Evolutionary conservation across 176 grass and related monocot species (phyloP), one percentile per base, ranked within the genome.

Genomic region (Aegilops umbellulata): DNA sequence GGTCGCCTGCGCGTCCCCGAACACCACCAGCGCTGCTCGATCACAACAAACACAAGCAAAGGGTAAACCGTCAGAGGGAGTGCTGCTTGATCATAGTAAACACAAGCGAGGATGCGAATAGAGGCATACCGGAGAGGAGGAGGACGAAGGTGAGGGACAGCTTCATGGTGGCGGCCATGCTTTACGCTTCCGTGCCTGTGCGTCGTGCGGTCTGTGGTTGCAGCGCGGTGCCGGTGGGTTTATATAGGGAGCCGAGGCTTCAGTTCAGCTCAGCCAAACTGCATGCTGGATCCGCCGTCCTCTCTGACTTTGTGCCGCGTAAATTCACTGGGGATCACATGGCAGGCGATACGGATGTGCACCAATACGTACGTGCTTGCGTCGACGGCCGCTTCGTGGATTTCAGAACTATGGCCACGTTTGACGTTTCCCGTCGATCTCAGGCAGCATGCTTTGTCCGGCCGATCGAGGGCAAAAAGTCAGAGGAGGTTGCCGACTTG

Each of bases 1-100:
- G 19, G 12, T 31, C 27, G 51, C n/a, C 72, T 4, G 24, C 1
- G 13, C 38, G 49, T 41, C 83, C 5, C 72, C 63, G 17, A 77
- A 13, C 63, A 86, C n/a, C 26, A 86, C 30, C 1, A 90, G 2
- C 65, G 8, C 88, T 90, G 88, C 25, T 47, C 11, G 26, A 55
- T 46, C 75, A 2, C 1, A 53, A 1, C 68, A 6, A 3, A 17
- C 17, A 42, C 22, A 12, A 24, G 19, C 3, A 14, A 14, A 74
- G n/a, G n/a, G 2, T 4, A 6, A 34, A 34, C 0, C 32, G 32
- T 34, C 32, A 34, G 32, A n/a, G n/a, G n/a, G n/a, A n/a, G n/a
- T n/a, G n/a, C n/a, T n/a, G n/a, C n/a, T n/a, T n/a, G n/a, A n/a
- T n/a, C n/a, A n/a, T n/a, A n/a, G n/a, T n/a, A n/a, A n/a, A n/a